phyloP scores from a whole-genome alignment of 257 asterid species.

The Forsythia viridissima region DNA sequence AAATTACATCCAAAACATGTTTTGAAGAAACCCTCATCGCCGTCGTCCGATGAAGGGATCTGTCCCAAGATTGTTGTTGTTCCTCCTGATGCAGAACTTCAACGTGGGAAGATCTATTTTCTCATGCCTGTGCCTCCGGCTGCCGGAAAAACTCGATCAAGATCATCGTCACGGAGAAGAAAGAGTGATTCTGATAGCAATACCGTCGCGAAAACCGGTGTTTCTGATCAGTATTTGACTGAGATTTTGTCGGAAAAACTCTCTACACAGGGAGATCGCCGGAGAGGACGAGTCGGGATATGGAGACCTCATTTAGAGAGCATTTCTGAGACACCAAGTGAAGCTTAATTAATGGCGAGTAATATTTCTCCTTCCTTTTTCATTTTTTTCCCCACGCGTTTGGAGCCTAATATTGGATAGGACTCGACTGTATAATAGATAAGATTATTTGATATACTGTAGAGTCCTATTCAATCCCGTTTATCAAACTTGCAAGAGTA shows the following conservation, averaged over 20 bases:
- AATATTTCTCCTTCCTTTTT: background rate
- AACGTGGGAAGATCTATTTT: conserved; percentile 90
- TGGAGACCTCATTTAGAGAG: conserved; percentile 96
- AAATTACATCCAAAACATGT: conserved; percentile 63
- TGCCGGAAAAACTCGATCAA: conserved; percentile 35
- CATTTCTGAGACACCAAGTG: conserved; percentile 69
- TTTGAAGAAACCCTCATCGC: conserved; percentile 53
- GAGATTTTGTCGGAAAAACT: conserved; percentile 78
- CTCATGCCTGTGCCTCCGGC: conserved; percentile 70
- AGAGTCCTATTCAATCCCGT: background rate
- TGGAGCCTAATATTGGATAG: conserved; percentile 29
- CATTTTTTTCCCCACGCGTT: background rate
- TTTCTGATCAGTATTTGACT: conserved; percentile 68
- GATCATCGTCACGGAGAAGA: conserved; percentile 37
- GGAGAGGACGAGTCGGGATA: conserved; percentile 77
- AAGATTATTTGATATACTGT: background rate
- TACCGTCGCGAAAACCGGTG: background rate
- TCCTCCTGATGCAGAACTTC: conserved; percentile 57
- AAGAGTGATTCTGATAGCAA: background rate
- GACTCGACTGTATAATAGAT: conserved; percentile 32
- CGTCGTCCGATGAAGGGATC: conserved; percentile 29
- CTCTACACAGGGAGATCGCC: conserved; percentile 66
- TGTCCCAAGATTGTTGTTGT: conserved; percentile 56
- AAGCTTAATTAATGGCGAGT: conserved; percentile 27
- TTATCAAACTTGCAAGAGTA: background rate